A percentile compares a stretch with the other conserved stretches of the same genome.
phyloP scores from a whole-genome alignment of 2,329 filamentous ascomycete genomes.

The Cladosporium cucumerinum region DNA sequence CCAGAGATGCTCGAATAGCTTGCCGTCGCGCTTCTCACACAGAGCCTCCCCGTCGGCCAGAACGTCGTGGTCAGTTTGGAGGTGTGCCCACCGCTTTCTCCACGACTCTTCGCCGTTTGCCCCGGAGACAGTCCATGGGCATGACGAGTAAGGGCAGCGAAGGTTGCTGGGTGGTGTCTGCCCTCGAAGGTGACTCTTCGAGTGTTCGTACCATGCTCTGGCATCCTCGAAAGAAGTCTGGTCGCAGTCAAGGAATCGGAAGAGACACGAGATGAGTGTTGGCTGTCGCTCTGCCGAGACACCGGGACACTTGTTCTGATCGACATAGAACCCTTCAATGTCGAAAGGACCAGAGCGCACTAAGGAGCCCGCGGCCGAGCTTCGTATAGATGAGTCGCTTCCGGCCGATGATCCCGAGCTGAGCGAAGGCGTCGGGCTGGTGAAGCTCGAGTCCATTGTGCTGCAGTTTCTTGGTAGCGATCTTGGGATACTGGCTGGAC shows the following conservation, averaged over 20 bases:
- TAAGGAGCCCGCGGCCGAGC: neutral
- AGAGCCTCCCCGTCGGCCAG: neutral
- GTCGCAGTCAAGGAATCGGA: conserved; percentile 22
- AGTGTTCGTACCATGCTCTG: conserved; percentile 21
- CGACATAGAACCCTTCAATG: neutral
- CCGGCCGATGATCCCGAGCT: neutral
- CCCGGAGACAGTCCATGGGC: conserved; percentile 10
- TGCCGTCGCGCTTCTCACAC: conserved; percentile 2
- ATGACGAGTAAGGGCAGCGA: conserved; percentile 22
- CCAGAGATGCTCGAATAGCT: conserved; percentile 22
- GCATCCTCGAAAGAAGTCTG: conserved; percentile 9
- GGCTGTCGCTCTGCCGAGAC: neutral
- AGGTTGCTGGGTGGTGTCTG: conserved; percentile 16
- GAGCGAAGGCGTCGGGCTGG: conserved; percentile 7
- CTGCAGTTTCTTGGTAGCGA: neutral
- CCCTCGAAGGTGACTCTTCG: conserved; percentile 19
- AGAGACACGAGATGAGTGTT: conserved; percentile 17
- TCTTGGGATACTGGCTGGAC: conserved; percentile 8
- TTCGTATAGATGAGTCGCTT: conserved; percentile 8
- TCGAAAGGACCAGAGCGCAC: neutral
- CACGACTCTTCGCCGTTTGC: conserved; percentile 20
- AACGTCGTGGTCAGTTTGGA: conserved; percentile 12
- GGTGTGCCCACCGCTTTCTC: conserved; percentile 19
- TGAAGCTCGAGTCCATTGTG: neutral
- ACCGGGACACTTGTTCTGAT: neutral